phyloP scores from a whole-genome alignment of 345 rosid species.

The Mangifera indica region DNA sequence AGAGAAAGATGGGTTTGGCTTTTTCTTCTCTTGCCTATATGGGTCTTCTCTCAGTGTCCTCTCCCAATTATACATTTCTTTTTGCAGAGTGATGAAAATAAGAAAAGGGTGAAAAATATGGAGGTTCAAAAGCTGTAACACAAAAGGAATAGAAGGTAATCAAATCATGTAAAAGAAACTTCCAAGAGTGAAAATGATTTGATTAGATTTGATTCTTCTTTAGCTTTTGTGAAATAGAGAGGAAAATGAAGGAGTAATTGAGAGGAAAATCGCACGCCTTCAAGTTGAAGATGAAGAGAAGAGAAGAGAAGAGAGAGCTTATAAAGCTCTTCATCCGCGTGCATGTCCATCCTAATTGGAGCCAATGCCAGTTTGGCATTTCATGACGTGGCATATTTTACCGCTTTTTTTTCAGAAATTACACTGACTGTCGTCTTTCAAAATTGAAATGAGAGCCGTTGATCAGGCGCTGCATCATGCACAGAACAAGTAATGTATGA shows the following conservation, averaged over 20 bases:
- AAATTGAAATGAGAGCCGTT: conserved; percentile 37
- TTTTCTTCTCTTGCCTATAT: conserved; percentile 24
- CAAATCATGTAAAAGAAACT: conserved; percentile 2
- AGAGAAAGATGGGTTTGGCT: conserved; percentile 88
- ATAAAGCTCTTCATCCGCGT: conserved; percentile 43
- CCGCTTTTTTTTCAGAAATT: neutral
- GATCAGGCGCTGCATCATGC: conserved; percentile 14
- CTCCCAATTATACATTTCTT: conserved; percentile 43
- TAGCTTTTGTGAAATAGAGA: neutral
- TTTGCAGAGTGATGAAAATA: neutral
- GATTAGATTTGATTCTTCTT: too few relatives aligned
- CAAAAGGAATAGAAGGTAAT: neutral
- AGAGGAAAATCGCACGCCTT: conserved; percentile 37
- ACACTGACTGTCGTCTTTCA: conserved; percentile 7
- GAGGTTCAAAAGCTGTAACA: conserved; percentile 30
- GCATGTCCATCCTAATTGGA: conserved; percentile 16
- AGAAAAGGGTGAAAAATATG: neutral
- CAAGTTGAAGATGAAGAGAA: conserved; percentile 25
- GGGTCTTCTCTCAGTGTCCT: conserved; percentile 32
- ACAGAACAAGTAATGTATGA: neutral
- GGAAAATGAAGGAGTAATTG: conserved; percentile 13
- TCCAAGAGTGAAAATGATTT: neutral
- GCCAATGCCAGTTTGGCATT: conserved; percentile 27
- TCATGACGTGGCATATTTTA: conserved; percentile 29
- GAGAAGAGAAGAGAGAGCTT: conserved; percentile 29